Evolutionary conservation across 176 grass and related monocot genomes (phyloP).

Genomic region (Phoenix roebelenii): DNA sequence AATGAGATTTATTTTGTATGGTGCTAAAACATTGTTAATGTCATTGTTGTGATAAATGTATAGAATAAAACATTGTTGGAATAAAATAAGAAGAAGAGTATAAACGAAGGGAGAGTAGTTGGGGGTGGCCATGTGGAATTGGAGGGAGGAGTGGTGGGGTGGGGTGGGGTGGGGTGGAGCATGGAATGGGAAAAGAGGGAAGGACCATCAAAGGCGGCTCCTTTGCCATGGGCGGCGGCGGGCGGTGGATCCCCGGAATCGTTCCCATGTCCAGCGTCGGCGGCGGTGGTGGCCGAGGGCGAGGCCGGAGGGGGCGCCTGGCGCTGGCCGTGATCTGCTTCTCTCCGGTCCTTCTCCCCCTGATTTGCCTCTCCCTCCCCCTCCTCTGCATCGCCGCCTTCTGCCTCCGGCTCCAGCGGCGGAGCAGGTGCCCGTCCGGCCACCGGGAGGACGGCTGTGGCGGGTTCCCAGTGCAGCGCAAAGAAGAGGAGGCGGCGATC

Average conservation of each 20-base stretch:
- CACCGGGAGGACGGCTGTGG: background rate
- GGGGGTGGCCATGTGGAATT: too few species aligned
- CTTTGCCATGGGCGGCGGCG: too few species aligned
- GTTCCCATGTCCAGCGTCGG: background rate
- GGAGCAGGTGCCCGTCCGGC: background rate
- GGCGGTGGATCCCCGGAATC: background rate
- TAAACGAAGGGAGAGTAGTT: too few species aligned
- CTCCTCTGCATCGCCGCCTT: slow-evolving; percentile 2
- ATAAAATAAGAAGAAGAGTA: too few species aligned
- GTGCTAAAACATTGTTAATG: too few species aligned
- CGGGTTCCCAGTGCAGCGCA: background rate
- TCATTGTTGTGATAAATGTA: too few species aligned
- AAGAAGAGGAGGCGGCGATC: background rate
- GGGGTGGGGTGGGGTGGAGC: too few species aligned
- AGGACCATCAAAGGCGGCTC: too few species aligned
- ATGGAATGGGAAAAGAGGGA: too few species aligned
- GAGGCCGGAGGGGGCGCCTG: slow-evolving; percentile 1
- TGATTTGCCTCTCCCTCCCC: slow-evolving; percentile 1
- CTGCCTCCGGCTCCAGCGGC: slow-evolving; percentile 5
- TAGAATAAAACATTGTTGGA: too few species aligned
- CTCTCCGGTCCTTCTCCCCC: slow-evolving; percentile 38
- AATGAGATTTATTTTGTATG: too few species aligned
- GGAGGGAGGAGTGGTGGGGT: too few species aligned
- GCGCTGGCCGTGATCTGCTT: slow-evolving; percentile 18
- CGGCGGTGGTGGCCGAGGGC: background rate